phyloP scores from a whole-genome alignment of 2,329 filamentous ascomycete genomes.

The Ambrosiella xylebori region DNA sequence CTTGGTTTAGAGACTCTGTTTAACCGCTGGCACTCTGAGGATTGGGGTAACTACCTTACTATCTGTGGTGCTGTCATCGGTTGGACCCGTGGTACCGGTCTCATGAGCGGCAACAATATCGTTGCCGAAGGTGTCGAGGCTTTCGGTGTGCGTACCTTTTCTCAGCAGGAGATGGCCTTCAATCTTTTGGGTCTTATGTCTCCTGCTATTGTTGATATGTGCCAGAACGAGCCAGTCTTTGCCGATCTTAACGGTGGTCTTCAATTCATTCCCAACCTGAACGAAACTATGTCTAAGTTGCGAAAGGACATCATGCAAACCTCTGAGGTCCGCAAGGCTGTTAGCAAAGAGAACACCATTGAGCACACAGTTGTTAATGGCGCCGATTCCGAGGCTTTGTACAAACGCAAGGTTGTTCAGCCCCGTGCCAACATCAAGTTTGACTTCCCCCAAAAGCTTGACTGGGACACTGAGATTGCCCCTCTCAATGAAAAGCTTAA shows the following conservation, averaged over 20 bases:
- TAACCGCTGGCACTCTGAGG: slow-evolving; percentile 96
- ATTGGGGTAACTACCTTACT: slow-evolving; percentile 92
- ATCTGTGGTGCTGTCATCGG: slow-evolving; percentile 97
- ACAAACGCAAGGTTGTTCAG: slow-evolving; percentile 86
- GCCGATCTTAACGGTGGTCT: slow-evolving; percentile 94
- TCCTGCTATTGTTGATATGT: slow-evolving; percentile 81
- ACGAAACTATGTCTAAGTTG: slow-evolving; percentile 81
- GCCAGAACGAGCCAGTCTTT: slow-evolving; percentile 88
- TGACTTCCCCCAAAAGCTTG: slow-evolving; percentile 75
- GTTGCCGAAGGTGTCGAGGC: slow-evolving; percentile 94
- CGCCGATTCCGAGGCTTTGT: slow-evolving; percentile 75
- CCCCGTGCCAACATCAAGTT: slow-evolving; percentile 97
- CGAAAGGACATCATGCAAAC: slow-evolving; percentile 91
- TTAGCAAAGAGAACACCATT: slow-evolving; percentile 86
- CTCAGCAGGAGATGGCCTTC: slow-evolving; percentile 98
- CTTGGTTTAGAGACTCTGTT: slow-evolving; percentile 92
- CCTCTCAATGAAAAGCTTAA: slow-evolving; percentile 77
- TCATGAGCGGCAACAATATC: slow-evolving; percentile 96
- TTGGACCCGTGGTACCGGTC: slow-evolving; percentile 94
- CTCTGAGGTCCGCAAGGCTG: slow-evolving; percentile 79
- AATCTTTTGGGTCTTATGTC: slow-evolving; percentile 95
- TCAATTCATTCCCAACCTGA: slow-evolving; percentile 92
- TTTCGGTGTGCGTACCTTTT: slow-evolving; percentile 94
- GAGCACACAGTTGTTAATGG: slow-evolving; percentile 98
- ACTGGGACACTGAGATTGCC: slow-evolving; percentile 82